Percentiles rank a stretch among this genome's conserved stretches.
phyloP scores from a whole-genome alignment of 2,329 filamentous ascomycete species.

The Cordyceps javanica region DNA sequence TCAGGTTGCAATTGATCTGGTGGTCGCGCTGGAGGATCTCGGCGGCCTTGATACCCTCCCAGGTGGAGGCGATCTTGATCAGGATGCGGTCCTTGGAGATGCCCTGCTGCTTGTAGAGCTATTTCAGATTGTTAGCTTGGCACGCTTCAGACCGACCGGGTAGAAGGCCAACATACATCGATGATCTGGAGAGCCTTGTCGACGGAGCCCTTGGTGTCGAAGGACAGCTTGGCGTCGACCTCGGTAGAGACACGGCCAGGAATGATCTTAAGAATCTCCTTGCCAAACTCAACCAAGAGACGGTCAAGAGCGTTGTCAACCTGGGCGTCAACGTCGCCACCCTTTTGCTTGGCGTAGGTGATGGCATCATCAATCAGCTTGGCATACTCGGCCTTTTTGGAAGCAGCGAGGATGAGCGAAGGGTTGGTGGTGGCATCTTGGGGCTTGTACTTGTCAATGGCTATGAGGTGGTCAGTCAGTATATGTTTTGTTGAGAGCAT shows the following conservation, averaged over 20 bases:
- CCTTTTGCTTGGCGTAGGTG: conserved; percentile 74
- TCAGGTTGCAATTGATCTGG: conserved; percentile 97
- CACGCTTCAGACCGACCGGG: neutral
- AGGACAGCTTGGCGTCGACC: conserved; percentile 93
- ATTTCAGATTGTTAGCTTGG: conserved; percentile 16
- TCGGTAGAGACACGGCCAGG: conserved; percentile 98
- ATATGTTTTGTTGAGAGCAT: conserved; percentile 5
- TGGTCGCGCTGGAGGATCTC: conserved; percentile 94
- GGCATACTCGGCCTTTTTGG: conserved; percentile 96
- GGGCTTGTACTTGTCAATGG: conserved; percentile 99
- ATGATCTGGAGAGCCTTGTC: conserved; percentile 97
- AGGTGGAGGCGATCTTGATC: conserved; percentile 99
- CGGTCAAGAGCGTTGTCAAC: conserved; percentile 87
- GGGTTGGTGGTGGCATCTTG: conserved; percentile 99
- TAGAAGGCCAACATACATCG: conserved; percentile 53
- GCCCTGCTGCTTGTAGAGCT: conserved; percentile 92
- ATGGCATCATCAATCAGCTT: conserved; percentile 83
- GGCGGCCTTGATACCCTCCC: conserved; percentile 98
- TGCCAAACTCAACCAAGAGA: conserved; percentile 95
- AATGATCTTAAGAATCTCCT: conserved; percentile 93
- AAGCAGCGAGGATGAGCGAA: conserved; percentile 93
- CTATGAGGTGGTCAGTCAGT: conserved; percentile 41
- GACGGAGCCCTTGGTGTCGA: conserved; percentile 86
- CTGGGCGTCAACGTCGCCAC: conserved; percentile 66
- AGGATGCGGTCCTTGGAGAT: conserved; percentile 90